phyloP scores from a whole-genome alignment of 176 grass and related monocot species.

The Oryza officinalis region DNA sequence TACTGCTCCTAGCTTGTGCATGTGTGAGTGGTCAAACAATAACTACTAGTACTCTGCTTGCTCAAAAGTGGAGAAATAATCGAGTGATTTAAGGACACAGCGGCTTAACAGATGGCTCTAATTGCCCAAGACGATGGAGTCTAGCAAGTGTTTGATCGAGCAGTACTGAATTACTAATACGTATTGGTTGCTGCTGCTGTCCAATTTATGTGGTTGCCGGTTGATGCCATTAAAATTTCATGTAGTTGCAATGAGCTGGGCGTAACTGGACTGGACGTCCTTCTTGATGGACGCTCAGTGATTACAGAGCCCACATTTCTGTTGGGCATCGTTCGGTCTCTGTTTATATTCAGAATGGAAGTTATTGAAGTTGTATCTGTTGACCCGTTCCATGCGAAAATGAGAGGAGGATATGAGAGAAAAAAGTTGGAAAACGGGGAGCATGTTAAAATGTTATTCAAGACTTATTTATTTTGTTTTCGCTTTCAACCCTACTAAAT shows the following conservation, averaged over 20 bases:
- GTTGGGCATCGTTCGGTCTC: constrained; percentile 8
- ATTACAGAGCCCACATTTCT: constrained; percentile 44
- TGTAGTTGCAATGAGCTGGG: constrained; percentile 36
- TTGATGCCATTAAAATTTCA: constrained; percentile 31
- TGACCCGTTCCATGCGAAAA: neutral
- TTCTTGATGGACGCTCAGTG: constrained; percentile 35
- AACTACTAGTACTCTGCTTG: neutral
- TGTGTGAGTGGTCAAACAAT: neutral
- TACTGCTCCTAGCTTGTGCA: neutral
- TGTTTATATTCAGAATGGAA: neutral
- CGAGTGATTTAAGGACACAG: constrained; percentile 25
- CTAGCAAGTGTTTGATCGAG: neutral
- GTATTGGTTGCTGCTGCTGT: constrained; percentile 37
- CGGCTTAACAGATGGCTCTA: neutral
- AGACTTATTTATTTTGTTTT: too few species aligned
- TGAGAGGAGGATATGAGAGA: neutral
- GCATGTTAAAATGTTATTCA: neutral
- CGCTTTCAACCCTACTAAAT: too few species aligned
- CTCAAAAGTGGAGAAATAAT: neutral
- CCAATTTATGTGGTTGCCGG: constrained; percentile 52
- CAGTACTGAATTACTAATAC: neutral
- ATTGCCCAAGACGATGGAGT: constrained; percentile 12
- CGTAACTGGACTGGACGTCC: constrained; percentile 15
- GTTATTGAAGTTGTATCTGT: neutral
- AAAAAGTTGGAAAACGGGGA: neutral